Base-by-base conservation (phyloP, 495 filamentous ascomycete genomes). In the Podospora pseudoanserina region DNA sequence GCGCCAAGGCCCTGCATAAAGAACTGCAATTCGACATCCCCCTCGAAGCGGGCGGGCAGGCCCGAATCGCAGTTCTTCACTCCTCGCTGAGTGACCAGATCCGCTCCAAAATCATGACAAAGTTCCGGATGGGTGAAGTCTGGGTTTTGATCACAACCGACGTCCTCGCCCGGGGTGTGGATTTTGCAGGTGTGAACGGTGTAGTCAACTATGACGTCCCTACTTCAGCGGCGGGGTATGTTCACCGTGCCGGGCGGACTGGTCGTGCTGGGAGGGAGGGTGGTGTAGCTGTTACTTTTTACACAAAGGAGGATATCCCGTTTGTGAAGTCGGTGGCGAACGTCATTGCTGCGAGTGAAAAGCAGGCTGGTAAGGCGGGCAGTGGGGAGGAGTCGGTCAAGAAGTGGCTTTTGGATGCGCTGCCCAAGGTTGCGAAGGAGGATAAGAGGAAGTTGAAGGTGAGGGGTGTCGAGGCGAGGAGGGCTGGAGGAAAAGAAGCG, bases 181-280 rank as follows among this genome's bases (percentile, higher is more conserved):
- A 99, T 78, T 97, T 98, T 79, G 86, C 89, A 16, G 90, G 96
- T 28, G 88, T 99, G 65, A 95, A 97, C 72, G 91, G 93, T 49
- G 93, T 99, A 1, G 88, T 98, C 28, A 99, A 98, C 79, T 99
- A 97, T 79, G 95, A 99, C 76, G 90, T 97, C 60, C 96, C 95
- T 1, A 92, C 87, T 53, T 94, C 92, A 0, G 88, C 90, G 5
- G 92, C 93, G 4, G 87, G 90, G 5, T 99, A 99, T 71, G 90
- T 99, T 23, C 95, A 99, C 79, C 92, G 95, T 26, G 92, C 94
- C 1, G 95, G 95, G 4, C 87, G 95, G 64, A 98, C 96, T 0
- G 95, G 94, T 2, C 83, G 95, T 64, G 94, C 93, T 1, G 94
- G 95, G 3, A 85, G 92, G 62, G 87, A 90, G 73, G 94, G 94